Evolutionary conservation across 1,139 yeast species (phyloP).

Genomic region (Lodderomyces orthopsilosis): DNA sequence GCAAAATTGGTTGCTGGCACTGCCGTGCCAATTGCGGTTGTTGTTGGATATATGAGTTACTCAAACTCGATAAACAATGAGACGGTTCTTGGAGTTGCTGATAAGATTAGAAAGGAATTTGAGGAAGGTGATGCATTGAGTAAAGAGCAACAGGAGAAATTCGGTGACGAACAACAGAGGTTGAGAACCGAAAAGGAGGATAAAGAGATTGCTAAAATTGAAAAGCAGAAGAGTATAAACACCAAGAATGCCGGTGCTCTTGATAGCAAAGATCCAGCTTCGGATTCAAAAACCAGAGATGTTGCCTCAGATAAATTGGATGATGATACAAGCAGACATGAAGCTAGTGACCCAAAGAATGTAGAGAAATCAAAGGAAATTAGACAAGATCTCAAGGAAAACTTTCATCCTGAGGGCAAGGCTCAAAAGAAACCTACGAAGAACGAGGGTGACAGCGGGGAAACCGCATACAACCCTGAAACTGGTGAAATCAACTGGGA

Average conservation of each 20-base stretch:
- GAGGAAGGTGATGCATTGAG: constrained; percentile 9
- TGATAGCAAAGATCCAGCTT: constrained; percentile 6
- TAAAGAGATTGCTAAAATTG: constrained; percentile 6
- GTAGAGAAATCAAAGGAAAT: constrained; percentile 1
- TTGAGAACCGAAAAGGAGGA: constrained; percentile 11
- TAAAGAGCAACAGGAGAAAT: constrained; percentile 6
- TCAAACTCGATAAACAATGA: constrained; percentile 8
- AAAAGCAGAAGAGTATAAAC: background rate
- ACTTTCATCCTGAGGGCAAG: constrained; percentile 2
- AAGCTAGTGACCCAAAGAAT: constrained; percentile 5
- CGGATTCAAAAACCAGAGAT: constrained; percentile 7
- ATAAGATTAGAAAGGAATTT: constrained; percentile 9
- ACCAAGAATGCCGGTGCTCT: constrained; percentile 6
- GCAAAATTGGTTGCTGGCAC: constrained; percentile 9
- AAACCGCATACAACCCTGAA: constrained; percentile 89
- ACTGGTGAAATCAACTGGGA: constrained; percentile 99
- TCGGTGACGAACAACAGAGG: constrained; percentile 15
- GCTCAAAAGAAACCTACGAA: constrained; percentile 6
- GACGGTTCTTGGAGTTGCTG: constrained; percentile 5
- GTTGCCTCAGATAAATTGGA: constrained; percentile 5
- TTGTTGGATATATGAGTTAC: constrained; percentile 9
- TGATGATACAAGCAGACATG: constrained; percentile 7
- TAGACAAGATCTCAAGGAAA: background rate
- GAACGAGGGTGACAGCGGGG: constrained; percentile 19
- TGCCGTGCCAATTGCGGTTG: constrained; percentile 10